phyloP scores from a whole-genome alignment of 352 stramenopile species.

The Globisporangium middletonii region DNA sequence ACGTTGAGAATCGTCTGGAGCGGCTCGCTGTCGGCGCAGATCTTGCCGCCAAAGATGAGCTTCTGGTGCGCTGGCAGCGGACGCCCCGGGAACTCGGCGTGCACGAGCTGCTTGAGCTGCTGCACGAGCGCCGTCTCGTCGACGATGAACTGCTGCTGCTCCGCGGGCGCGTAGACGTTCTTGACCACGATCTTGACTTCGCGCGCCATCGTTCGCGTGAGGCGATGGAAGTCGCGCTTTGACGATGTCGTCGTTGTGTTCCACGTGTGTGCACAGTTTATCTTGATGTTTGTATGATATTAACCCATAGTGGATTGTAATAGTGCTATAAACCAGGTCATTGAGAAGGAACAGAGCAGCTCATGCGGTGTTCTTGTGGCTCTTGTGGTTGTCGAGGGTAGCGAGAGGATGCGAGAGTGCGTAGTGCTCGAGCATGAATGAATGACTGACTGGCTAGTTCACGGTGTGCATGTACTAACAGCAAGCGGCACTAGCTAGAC shows the following conservation, averaged over 20 bases:
- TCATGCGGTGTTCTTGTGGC: no score
- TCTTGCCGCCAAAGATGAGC: constrained; percentile 85
- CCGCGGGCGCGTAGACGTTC: constrained; percentile 66
- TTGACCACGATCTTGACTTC: constrained; percentile 69
- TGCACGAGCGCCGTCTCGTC: constrained; percentile 28
- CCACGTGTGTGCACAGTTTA: neutral
- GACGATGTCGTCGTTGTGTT: no score
- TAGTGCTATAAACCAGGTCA: no score
- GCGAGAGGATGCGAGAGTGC: no score
- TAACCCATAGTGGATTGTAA: no score
- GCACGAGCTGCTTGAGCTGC: constrained; percentile 58
- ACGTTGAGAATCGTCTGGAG: constrained; percentile 28
- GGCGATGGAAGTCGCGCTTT: neutral
- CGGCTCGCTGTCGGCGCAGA: constrained; percentile 58
- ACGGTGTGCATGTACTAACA: no score
- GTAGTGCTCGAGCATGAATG: no score
- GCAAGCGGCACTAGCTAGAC: no score
- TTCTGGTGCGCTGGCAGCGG: constrained; percentile 57
- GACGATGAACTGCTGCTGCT: constrained; percentile 46
- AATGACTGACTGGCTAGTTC: no score
- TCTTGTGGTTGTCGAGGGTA: no score
- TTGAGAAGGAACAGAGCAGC: no score
- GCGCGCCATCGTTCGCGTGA: constrained; percentile 6
- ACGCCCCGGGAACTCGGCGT: constrained; percentile 34
- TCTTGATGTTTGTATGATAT: neutral